Percentiles rank a stretch among this genome's conserved stretches.
Conservation (phyloP, 1,139 yeast species). For the Pichia sp. region DNA sequence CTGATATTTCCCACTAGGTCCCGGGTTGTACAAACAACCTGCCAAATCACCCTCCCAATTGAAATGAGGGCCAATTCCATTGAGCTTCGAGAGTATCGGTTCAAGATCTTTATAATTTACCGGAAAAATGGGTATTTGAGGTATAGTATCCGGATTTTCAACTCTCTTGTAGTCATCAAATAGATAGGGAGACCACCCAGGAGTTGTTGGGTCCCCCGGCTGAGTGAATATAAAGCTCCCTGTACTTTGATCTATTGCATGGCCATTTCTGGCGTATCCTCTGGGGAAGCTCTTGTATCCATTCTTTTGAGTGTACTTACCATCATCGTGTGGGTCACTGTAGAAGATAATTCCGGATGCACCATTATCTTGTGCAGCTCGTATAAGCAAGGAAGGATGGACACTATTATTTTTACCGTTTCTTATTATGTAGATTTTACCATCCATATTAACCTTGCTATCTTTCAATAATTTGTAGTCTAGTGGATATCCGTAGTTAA, state of each 20-base stretch:
- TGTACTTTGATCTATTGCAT: slow-evolving; percentile 46
- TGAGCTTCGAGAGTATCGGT: slow-evolving; percentile 31
- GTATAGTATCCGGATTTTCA: slow-evolving; percentile 37
- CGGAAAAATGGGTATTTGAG: slow-evolving; percentile 35
- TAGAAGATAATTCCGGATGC: slow-evolving; percentile 29
- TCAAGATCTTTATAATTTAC: slow-evolving; percentile 33
- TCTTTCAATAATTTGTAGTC: slow-evolving; percentile 25
- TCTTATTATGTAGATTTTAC: slow-evolving; percentile 28
- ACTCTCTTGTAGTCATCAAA: slow-evolving; percentile 28
- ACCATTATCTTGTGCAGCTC: slow-evolving; percentile 27
- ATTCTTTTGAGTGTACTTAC: slow-evolving; percentile 31
- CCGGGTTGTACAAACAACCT: slow-evolving; percentile 33
- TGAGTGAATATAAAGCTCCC: slow-evolving; percentile 49
- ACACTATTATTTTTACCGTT: slow-evolving; percentile 17
- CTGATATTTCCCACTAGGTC: slow-evolving; percentile 28
- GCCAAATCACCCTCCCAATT: slow-evolving; percentile 31
- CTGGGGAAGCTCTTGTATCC: slow-evolving; percentile 37
- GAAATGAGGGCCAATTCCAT: slow-evolving; percentile 25
- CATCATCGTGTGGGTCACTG: slow-evolving; percentile 39
- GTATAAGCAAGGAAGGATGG: slow-evolving; percentile 28
- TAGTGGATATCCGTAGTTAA: slow-evolving; percentile 28
- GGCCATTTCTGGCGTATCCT: slow-evolving; percentile 41
- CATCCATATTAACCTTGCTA: slow-evolving; percentile 19
- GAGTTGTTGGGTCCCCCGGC: slow-evolving; percentile 74
- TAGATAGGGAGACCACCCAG: slow-evolving; percentile 38